A percentile compares a stretch with the other conserved stretches of the same genome.
Evolutionary conservation across 2,329 filamentous ascomycete genomes (phyloP).

Genomic region (Neoscytalidium dimidiatum): DNA sequence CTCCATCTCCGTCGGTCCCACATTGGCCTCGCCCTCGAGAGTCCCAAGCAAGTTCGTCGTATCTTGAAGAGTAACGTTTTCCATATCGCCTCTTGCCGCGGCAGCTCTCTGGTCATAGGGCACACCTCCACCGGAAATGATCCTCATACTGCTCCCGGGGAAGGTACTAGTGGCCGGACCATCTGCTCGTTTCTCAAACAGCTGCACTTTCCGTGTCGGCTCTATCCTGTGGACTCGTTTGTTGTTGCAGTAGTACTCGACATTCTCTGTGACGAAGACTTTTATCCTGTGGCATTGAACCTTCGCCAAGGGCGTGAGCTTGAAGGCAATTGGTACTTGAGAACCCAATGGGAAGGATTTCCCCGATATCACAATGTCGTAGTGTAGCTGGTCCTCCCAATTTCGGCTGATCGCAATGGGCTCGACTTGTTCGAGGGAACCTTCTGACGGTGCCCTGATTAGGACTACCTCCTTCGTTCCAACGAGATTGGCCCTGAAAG

Average conservation of each 20-base stretch:
- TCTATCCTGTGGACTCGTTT: slow-evolving; percentile 84
- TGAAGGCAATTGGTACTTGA: slow-evolving; percentile 90
- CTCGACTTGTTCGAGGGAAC: slow-evolving; percentile 86
- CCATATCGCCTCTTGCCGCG: slow-evolving; percentile 52
- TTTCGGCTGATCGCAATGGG: slow-evolving; percentile 91
- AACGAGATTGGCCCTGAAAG: slow-evolving; percentile 85
- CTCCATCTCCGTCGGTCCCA: slow-evolving; percentile 90
- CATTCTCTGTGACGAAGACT: slow-evolving; percentile 85
- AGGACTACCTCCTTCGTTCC: slow-evolving; percentile 80
- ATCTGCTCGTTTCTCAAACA: slow-evolving; percentile 87
- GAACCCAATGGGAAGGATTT: slow-evolving; percentile 91
- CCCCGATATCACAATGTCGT: slow-evolving; percentile 93
- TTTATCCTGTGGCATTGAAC: slow-evolving; percentile 92
- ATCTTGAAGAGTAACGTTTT: slow-evolving; percentile 56
- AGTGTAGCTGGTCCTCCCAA: slow-evolving; percentile 94
- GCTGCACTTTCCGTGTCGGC: slow-evolving; percentile 76
- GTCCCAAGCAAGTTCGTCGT: slow-evolving; percentile 77
- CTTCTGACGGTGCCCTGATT: slow-evolving; percentile 82
- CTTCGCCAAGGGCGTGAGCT: slow-evolving; percentile 88
- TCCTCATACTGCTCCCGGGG: slow-evolving; percentile 72
- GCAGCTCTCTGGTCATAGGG: slow-evolving; percentile 62
- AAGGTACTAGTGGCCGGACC: slow-evolving; percentile 72
- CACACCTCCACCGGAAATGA: slow-evolving; percentile 79
- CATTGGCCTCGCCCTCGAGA: slow-evolving; percentile 72
- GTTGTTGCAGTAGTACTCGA: slow-evolving; percentile 88